Evolutionary conservation across 768 basidiomycete species (phyloP).

Genomic region (Pleurotus tuoliensis): DNA sequence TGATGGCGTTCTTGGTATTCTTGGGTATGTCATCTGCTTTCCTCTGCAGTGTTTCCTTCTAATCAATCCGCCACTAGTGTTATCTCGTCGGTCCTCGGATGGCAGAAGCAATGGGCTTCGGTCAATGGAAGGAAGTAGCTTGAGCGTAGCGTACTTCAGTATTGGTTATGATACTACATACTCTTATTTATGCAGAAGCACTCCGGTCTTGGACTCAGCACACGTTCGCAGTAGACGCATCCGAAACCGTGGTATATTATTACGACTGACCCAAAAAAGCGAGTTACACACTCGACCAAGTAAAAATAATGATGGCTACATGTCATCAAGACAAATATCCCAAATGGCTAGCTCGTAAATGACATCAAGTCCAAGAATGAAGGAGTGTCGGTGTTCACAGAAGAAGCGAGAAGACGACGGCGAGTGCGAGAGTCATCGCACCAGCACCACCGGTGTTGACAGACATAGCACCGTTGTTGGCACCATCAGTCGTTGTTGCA

Average conservation of each 20-base stretch:
- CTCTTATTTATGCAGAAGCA: neutral
- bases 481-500: slow-evolving; percentile 13
- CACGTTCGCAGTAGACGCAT: neutral
- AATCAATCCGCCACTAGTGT: slow-evolving; percentile 37
- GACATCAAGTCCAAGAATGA: neutral
- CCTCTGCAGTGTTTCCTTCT: neutral
- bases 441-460: slow-evolving; percentile 29
- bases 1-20: slow-evolving; percentile 81
- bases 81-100: slow-evolving; percentile 67
- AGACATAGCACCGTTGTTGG: slow-evolving; percentile 27
- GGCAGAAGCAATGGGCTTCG: slow-evolving; percentile 61
- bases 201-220: no score
- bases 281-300: neutral
- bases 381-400: neutral
- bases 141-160: neutral
- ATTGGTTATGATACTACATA: neutral
- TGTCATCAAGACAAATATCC: slow-evolving; percentile 7
- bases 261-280: slow-evolving; percentile 5
- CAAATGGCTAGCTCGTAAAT: slow-evolving; percentile 1
- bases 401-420: neutral
- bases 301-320: slow-evolving; percentile 3
- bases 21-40: slow-evolving; percentile 54
- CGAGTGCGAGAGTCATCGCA: slow-evolving; percentile 10
- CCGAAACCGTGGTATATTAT: slow-evolving; percentile 6
- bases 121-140: slow-evolving; percentile 40